phyloP scores from a whole-genome alignment of 495 filamentous ascomycete species.

The Lasiosphaeria ovina region DNA sequence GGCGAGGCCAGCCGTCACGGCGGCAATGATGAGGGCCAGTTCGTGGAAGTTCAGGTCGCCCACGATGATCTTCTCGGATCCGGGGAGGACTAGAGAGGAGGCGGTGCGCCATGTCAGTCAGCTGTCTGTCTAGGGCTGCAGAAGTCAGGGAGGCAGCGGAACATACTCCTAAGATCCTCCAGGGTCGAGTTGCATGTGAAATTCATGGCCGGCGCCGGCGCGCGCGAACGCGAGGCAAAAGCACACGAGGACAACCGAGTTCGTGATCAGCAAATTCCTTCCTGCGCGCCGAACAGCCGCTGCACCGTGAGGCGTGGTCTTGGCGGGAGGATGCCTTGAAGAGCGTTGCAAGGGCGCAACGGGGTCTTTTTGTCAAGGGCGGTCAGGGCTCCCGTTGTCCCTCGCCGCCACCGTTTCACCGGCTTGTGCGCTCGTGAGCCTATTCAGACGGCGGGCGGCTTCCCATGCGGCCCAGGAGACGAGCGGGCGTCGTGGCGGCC shows the following conservation, averaged over 20 bases:
- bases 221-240: no score
- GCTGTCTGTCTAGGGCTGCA: background rate
- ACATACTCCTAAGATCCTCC: constrained; percentile 56
- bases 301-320: no score
- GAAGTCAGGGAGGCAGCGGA: background rate
- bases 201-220: constrained; percentile 30
- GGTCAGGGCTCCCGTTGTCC: background rate
- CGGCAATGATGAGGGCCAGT: constrained; percentile 52
- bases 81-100: constrained; percentile 19
- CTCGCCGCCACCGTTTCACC: background rate
- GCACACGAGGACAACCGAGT: no score
- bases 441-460: background rate
- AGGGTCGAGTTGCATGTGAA: constrained; percentile 53
- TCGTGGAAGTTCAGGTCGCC: constrained; percentile 56
- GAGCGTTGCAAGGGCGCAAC: no score
- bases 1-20: constrained; percentile 54
- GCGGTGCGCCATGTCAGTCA: background rate
- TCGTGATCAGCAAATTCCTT: no score
- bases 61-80: constrained; percentile 41
- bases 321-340: no score
- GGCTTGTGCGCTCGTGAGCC: background rate
- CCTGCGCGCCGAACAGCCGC: no score
- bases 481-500: background rate
- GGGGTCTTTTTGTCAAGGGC: background rate
- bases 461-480: background rate